Evolutionary conservation across 768 basidiomycete species (phyloP).

Genomic region (Tricholoma sp.): DNA sequence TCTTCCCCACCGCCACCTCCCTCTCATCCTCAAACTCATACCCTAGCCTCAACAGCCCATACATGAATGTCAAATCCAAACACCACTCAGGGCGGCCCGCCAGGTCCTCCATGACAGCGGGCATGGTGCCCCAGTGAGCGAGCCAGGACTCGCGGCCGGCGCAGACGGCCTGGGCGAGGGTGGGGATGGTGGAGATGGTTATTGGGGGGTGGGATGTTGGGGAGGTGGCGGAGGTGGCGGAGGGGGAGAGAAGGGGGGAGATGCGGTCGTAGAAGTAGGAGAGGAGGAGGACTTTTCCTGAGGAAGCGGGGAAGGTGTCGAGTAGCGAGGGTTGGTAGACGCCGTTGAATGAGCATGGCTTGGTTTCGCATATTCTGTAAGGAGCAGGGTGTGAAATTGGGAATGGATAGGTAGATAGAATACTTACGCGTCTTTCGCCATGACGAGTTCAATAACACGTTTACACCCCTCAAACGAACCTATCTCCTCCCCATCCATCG

Average conservation of each 20-base stretch:
- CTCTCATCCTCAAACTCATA: conserved; percentile 80
- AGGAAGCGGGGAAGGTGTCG: conserved; percentile 66
- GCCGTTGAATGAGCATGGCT: conserved; percentile 96
- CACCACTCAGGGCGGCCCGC: conserved; percentile 89
- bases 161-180: conserved; percentile 74
- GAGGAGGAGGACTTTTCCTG: conserved; percentile 82
- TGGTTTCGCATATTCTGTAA: conserved; percentile 73
- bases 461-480: conserved; percentile 87
- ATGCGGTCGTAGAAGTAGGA: conserved; percentile 99
- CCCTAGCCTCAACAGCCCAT: conserved; percentile 77
- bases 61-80: conserved; percentile 94
- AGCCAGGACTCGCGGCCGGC: conserved; percentile 59
- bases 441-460: conserved; percentile 75
- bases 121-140: conserved; percentile 36
- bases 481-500: conserved; percentile 80
- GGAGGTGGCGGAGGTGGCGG: neutral
- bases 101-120: conserved; percentile 52
- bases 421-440: conserved; percentile 92
- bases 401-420: neutral
- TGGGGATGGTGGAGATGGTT: conserved; percentile 40
- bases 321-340: conserved; percentile 93
- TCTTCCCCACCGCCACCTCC: conserved; percentile 77
- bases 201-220: conserved; percentile 5
- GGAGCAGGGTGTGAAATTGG: too few relatives aligned
- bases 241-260: conserved; percentile 54